phyloP scores from a whole-genome alignment of 192 early-diverging fungal species.

The Mortierella antarctica region DNA sequence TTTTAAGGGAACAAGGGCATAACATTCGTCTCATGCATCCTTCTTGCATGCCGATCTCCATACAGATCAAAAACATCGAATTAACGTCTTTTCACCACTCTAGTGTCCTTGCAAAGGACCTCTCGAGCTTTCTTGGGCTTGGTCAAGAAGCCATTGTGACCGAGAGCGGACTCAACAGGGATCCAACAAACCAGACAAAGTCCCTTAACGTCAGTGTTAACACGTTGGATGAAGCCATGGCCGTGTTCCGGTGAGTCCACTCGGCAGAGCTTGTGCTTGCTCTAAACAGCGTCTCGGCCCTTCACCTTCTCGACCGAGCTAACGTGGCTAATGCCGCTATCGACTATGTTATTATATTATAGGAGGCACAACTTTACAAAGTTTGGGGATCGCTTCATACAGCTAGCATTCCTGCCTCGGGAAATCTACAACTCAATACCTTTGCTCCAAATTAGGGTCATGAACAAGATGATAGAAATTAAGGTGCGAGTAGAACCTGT shows the following conservation, averaged over 20 bases:
- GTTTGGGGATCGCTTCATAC: neutral
- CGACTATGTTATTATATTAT: no score
- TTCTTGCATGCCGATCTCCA: no score
- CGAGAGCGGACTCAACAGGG: no score
- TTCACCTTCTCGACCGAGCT: no score
- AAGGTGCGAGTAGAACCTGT: no score
- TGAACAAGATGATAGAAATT: no score
- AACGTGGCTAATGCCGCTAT: no score
- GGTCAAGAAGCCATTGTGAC: neutral
- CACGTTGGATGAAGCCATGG: conserved; percentile 11
- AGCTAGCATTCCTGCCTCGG: conserved; percentile 5
- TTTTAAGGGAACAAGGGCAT: no score
- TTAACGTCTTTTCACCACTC: no score
- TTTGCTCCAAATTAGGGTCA: neutral
- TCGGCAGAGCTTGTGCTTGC: neutral
- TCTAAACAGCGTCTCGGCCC: neutral
- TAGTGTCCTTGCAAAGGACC: conserved; percentile 13
- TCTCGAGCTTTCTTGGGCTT: conserved; percentile 7
- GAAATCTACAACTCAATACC: conserved; percentile 18
- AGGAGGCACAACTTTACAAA: conserved; percentile 32
- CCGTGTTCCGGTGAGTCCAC: conserved; percentile 17
- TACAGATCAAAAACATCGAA: no score
- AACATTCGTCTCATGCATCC: no score
- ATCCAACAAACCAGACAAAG: no score
- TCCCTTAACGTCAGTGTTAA: conserved; percentile 1